Base-by-base conservation (phyloP, 176 grass and related monocot species). In the Carex cristatella region DNA sequence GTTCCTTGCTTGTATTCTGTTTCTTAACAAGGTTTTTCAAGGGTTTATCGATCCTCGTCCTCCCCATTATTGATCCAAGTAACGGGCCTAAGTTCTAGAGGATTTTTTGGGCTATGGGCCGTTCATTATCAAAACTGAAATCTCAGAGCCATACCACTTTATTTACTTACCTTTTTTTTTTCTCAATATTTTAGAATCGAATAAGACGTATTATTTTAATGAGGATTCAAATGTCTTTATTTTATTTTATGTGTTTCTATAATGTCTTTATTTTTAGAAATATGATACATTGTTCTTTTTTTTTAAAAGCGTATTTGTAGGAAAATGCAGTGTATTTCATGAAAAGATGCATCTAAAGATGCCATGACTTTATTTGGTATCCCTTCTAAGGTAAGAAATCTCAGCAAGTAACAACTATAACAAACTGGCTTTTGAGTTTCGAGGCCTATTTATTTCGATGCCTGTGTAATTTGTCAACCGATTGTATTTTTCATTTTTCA, bases 361-460 rank as follows among this genome's bases (percentile, higher is more conserved):
- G 49, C 42, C 44, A 51, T 30, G 73, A 78, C 46, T 33, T 78
- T 56, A 10, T 68, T 46, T 74, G 49, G 53, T 13, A 16, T 79
- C 74, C 16, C 74, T 79, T 79, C 54, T 28, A 56, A 79, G 51
- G 74, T 3, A 79, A 79, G 74, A 31, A 78, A 78, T 3, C 13
- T 57, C 28, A 16, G 38, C 9, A 33, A 55, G 14, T 57, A 18
- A 54, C 13, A 31, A 40, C 4, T 48, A 72, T 33, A 58, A 57
- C 4, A 63, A 63, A 19, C 37, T n/a, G 13, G 32, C 33, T 6
- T 37, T 33, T 23, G 23, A 23, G 23, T 23, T 23, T 65, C 15
- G 32, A 35, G 13, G 33, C 0, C 35, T 7, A 37, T 38, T 15
- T 7, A 16, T 16, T 15, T 69, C 12, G 3, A 40, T 7, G 42